A percentile compares a stretch with the other conserved stretches of the same genome.
Conservation (phyloP, 2,329 filamentous ascomycete species). For the Harringtonia aguacate region DNA sequence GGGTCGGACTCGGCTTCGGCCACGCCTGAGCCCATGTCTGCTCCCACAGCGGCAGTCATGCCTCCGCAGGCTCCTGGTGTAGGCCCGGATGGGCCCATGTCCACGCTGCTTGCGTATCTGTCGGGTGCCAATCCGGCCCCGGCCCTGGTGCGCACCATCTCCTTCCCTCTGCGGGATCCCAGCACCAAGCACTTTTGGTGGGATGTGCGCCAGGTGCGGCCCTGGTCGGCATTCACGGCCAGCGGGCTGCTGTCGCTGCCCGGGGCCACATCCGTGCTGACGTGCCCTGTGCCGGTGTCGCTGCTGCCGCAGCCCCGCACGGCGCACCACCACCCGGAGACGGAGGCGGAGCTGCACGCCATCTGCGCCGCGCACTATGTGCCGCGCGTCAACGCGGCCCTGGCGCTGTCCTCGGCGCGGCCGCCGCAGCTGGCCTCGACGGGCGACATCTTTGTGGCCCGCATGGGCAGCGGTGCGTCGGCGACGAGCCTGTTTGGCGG, state of each 20-base stretch:
- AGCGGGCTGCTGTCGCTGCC: slow-evolving; percentile 61
- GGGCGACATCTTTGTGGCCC: slow-evolving; percentile 49
- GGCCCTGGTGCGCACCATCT: slow-evolving; percentile 69
- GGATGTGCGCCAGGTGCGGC: slow-evolving; percentile 79
- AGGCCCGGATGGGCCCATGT: slow-evolving; percentile 61
- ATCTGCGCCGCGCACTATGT: slow-evolving; percentile 72
- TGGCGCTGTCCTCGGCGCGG: slow-evolving; percentile 61
- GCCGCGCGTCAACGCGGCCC: slow-evolving; percentile 76
- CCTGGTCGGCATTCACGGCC: slow-evolving; percentile 73
- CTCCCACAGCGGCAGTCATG: slow-evolving; percentile 69
- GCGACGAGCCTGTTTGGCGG: slow-evolving; percentile 41
- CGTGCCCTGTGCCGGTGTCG: slow-evolving; percentile 51
- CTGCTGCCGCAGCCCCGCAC: slow-evolving; percentile 45
- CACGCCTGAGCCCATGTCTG: slow-evolving; percentile 26
- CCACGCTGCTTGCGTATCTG: slow-evolving; percentile 68
- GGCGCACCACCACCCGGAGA: slow-evolving; percentile 61
- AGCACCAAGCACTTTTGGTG: slow-evolving; percentile 86
- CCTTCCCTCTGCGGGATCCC: slow-evolving; percentile 54
- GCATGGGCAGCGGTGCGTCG: slow-evolving; percentile 44
- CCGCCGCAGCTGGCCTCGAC: slow-evolving; percentile 37
- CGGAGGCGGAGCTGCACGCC: slow-evolving; percentile 62
- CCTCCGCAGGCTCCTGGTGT: no score
- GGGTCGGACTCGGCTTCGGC: slow-evolving; percentile 20
- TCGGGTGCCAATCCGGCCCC: slow-evolving; percentile 72
- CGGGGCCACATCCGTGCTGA: slow-evolving; percentile 61